These are phyloP conservation scores for Candida awuae DNA, from an alignment of 805 yeast species.

Conservation along the genomic window DNA sequence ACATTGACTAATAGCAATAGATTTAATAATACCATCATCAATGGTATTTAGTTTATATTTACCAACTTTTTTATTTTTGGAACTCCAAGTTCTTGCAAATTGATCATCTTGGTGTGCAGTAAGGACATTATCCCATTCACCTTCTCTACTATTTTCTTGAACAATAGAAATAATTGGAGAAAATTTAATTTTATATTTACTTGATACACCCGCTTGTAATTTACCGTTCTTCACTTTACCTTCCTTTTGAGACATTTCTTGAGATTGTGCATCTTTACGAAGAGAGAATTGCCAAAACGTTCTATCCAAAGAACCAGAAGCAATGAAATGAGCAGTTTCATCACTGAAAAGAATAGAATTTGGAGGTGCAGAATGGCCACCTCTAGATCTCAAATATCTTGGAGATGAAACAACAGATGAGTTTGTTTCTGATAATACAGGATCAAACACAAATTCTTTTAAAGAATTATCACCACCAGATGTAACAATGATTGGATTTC, in stretches of 20 bases:
- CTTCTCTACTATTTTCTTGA: constrained; percentile 65
- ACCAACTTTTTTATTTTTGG: constrained; percentile 72
- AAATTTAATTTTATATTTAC: constrained; percentile 55
- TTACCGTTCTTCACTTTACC: constrained; percentile 36
- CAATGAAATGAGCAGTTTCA: constrained; percentile 67
- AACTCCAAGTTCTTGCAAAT: constrained; percentile 88
- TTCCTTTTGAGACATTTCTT: constrained; percentile 77
- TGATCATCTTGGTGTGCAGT: constrained; percentile 81
- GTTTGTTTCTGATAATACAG: constrained; percentile 62
- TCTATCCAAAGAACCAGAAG: constrained; percentile 80
- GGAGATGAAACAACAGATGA: constrained; percentile 76
- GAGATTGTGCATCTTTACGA: constrained; percentile 94
- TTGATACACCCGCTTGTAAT: constrained; percentile 48
- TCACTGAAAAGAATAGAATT: constrained; percentile 65
- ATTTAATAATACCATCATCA: constrained; percentile 70
- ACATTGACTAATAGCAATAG: constrained; percentile 79
- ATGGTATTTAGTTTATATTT: constrained; percentile 59
- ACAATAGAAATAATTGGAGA: constrained; percentile 69
- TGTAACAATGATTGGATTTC: constrained; percentile 85
- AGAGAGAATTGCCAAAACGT: constrained; percentile 88
- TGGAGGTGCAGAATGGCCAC: constrained; percentile 96
- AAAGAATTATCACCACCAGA: constrained; percentile 86
- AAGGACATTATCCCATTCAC: constrained; percentile 89
- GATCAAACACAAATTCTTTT: constrained; percentile 90
- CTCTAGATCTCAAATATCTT: constrained; percentile 83